A percentile compares a stretch with the other conserved stretches of the same genome.
These are phyloP conservation scores for Russula dissimulans DNA, from an alignment of 768 basidiomycete genomes.

Conservation along the genomic window DNA sequence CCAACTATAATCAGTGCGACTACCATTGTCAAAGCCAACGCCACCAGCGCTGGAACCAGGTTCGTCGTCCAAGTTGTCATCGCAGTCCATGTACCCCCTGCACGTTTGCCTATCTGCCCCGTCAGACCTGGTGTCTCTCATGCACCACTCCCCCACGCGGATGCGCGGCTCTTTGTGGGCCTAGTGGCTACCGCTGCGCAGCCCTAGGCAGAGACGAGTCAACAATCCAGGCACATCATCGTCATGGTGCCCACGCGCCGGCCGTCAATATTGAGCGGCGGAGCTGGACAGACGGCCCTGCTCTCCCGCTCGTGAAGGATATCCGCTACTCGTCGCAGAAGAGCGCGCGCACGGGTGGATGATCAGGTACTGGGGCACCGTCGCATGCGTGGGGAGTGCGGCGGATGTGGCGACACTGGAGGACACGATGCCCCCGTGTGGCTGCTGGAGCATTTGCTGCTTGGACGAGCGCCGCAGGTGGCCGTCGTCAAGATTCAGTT, in stretches of 20 bases:
- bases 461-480: conserved; percentile 45
- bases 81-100: conserved; percentile 55
- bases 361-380: conserved; percentile 66
- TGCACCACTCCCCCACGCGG: conserved; percentile 6
- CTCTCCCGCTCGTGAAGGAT: conserved; percentile 45
- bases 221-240: not conserved
- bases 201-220: not conserved
- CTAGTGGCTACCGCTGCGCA: not conserved
- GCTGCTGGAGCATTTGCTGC: conserved; percentile 79
- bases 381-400: conserved; percentile 40
- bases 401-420: conserved; percentile 50
- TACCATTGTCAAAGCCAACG: conserved; percentile 8
- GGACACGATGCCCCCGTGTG: conserved; percentile 74
- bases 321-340: conserved; percentile 72
- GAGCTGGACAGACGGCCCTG: conserved; percentile 57
- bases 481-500: conserved; percentile 78
- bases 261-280: conserved; percentile 34
- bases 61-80: conserved; percentile 34
- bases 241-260: conserved; percentile 33
- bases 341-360: conserved; percentile 69
- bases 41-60: conserved; percentile 31
- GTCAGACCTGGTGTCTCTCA: conserved; percentile 10
- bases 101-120: conserved; percentile 44
- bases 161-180: conserved; percentile 19
- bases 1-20: not conserved